Percentiles rank a stretch among this genome's conserved stretches.
phyloP scores from a whole-genome alignment of 495 filamentous ascomycete genomes.

The Annulohypoxylon nitens region DNA sequence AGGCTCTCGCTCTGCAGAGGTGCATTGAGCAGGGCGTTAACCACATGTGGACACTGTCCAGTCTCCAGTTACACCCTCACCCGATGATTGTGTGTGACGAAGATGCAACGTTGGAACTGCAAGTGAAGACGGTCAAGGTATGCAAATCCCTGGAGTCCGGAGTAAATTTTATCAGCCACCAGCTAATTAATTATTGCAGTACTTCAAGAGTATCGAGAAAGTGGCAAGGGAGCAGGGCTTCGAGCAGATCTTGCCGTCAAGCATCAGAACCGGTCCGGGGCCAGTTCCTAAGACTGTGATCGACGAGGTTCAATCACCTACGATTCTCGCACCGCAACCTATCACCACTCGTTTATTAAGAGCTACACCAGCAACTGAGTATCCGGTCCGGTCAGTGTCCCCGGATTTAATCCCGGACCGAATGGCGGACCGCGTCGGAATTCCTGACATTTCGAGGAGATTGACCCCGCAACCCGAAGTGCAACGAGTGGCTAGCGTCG shows the following conservation, averaged over 20 bases:
- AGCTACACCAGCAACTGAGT: slow-evolving; percentile 63
- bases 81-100: slow-evolving; percentile 87
- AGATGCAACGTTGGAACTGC: slow-evolving; percentile 84
- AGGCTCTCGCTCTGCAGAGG: slow-evolving; percentile 82
- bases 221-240: slow-evolving; percentile 69
- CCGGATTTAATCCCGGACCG: slow-evolving; percentile 74
- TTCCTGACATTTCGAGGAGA: slow-evolving; percentile 61
- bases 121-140: slow-evolving; percentile 88
- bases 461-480: slow-evolving; percentile 59
- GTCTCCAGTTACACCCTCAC: slow-evolving; percentile 82
- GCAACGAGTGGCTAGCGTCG: slow-evolving; percentile 49
- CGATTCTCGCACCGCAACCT: slow-evolving; percentile 60
- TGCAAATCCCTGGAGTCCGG: not conserved
- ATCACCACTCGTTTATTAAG: slow-evolving; percentile 61
- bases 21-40: slow-evolving; percentile 86
- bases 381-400: slow-evolving; percentile 61
- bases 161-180: not conserved
- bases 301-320: slow-evolving; percentile 57
- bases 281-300: slow-evolving; percentile 49
- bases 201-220: slow-evolving; percentile 76
- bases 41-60: slow-evolving; percentile 90
- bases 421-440: slow-evolving; percentile 74
- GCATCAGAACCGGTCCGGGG: slow-evolving; percentile 56
- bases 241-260: slow-evolving; percentile 69
- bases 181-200: slow-evolving; percentile 55